Evolutionary conservation across 148 eudicot species (phyloP), one percentile per base, ranked within the genome.

Genomic region (Pouteria glomerata): DNA sequence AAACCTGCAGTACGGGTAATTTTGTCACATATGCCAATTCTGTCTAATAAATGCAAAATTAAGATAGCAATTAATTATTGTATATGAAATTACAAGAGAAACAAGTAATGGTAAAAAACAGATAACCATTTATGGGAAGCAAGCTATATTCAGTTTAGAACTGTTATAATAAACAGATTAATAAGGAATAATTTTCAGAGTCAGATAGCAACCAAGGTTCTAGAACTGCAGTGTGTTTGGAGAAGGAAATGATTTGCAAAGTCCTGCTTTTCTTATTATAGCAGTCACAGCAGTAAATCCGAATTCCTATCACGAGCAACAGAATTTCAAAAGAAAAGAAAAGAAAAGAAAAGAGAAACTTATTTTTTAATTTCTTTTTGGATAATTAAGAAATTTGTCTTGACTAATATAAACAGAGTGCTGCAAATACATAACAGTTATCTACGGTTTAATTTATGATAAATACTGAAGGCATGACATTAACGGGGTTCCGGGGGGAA

Each of bases 1-100:
- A 94, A 34, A 94, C 96, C 98, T 94, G 93, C 82, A 77, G 60
- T 19, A 78, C 74, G 24, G 45, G 56, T 6, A 21, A 0, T 57
- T 34, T 70, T 55, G 44, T 57, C 42, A 71, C 23, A 42, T 47
- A 16, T 19, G 27, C 55, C 64, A 41, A 57, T 56, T 50, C 45
- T 14, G 23, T 23, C 33, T 23, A 62, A 51, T 8, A 19, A 64
- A 42, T 37, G 29, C 13, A 59, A 76, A 53, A 37, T n/a, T 16
- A 27, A 64, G n/a, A 58, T 37, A 26, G 51, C 65, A 29, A 74
- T 65, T 34, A 24, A 52, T 48, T 23, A 21, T 14, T 13, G 35
- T 65, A 63, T 21, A 39, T 21, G 24, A 37, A 37, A n/a, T 63
- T 2, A 2, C 19, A 63, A 35, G 66, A 63, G 48, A 41, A 21